Percentiles rank a stretch among this genome's conserved stretches.
Conservation (phyloP, 1,284 basidiomycete genomes). For the Vanrija pseudolonga region DNA sequence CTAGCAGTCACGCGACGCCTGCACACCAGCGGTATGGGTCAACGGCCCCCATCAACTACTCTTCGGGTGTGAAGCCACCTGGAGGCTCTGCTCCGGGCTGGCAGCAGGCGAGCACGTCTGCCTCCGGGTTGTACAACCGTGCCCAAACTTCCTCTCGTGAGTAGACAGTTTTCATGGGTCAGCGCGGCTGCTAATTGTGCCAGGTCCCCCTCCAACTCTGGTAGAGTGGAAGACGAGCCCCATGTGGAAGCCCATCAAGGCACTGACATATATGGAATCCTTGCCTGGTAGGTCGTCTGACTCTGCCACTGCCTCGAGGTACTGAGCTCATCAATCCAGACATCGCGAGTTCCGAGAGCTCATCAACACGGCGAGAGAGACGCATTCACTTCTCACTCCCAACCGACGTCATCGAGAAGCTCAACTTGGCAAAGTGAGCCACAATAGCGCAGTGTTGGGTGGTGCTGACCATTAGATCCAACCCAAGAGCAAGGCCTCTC, state of each 20-base stretch:
- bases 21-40: not conserved
- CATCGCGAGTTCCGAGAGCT: conserved; percentile 31
- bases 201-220: conserved; percentile 12
- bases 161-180: not conserved
- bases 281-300: conserved; percentile 30
- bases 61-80: no score
- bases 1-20: not conserved
- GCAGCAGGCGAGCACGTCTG: not conserved
- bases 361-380: conserved; percentile 28
- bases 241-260: conserved; percentile 46
- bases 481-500: conserved; percentile 26
- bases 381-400: conserved; percentile 29
- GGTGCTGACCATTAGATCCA: conserved; percentile 13
- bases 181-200: conserved; percentile 2
- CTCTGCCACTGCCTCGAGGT: not conserved
- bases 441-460: not conserved
- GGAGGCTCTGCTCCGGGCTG: no score
- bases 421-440: conserved; percentile 34
- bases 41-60: not conserved
- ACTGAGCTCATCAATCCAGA: conserved; percentile 18
- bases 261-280: conserved; percentile 37
- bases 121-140: not conserved
- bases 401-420: conserved; percentile 33
- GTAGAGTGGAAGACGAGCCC: conserved; percentile 46
- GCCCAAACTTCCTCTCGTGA: not conserved